Evolutionary conservation across 2,329 filamentous ascomycete species (phyloP).

Genomic region (Diaporthe vaccinii): DNA sequence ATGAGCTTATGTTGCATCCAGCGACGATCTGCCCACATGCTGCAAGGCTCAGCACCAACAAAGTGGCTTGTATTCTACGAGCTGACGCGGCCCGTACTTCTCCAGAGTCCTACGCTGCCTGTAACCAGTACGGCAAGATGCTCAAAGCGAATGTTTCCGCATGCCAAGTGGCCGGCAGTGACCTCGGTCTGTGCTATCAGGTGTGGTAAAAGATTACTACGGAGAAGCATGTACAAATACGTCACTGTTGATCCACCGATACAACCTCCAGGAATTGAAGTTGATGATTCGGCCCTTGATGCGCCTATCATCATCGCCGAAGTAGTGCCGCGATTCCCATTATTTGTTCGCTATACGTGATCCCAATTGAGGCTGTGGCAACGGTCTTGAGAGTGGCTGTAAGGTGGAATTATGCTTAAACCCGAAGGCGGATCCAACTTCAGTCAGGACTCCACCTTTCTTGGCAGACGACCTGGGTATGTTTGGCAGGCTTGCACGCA

Average conservation of each 20-base stretch:
- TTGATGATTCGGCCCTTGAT: background rate
- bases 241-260: background rate
- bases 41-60: background rate
- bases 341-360: background rate
- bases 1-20: background rate
- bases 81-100: background rate
- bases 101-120: background rate
- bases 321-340: background rate
- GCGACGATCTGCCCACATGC: background rate
- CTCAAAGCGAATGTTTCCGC: background rate
- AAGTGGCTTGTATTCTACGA: background rate
- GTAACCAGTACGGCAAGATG: background rate
- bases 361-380: background rate
- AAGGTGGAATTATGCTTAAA: slow-evolving; percentile 4
- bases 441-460: background rate
- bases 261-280: background rate
- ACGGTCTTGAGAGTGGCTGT: background rate
- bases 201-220: background rate
- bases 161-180: background rate
- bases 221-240: background rate
- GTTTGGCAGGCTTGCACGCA: background rate
- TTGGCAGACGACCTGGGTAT: background rate
- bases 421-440: background rate
- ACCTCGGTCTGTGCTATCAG: background rate
- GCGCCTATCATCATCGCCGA: background rate